Percentiles rank a stretch among this genome's conserved stretches.
Conservation (phyloP, 495 filamentous ascomycete genomes). For the Usnea hakonensis region DNA sequence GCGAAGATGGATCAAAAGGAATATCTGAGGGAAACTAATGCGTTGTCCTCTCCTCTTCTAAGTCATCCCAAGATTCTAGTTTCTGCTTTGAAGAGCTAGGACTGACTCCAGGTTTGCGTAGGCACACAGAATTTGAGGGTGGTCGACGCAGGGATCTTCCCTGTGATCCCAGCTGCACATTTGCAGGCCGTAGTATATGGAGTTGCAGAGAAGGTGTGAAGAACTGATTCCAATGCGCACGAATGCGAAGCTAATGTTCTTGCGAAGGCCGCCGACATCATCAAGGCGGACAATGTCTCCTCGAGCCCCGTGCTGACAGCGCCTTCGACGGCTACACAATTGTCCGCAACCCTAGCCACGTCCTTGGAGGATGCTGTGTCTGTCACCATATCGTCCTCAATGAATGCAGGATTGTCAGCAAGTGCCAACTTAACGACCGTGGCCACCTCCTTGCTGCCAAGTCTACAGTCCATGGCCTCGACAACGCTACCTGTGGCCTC, state of each 20-base stretch:
- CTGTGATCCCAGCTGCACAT: constrained; percentile 42
- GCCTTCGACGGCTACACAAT: constrained; percentile 1
- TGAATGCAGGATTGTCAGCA: background rate
- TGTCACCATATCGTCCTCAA: background rate
- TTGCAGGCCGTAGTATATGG: constrained; percentile 44
- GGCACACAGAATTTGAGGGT: constrained; percentile 42
- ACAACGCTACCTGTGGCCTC: background rate
- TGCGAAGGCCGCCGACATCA: constrained; percentile 26
- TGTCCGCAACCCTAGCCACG: background rate
- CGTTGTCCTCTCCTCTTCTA: background rate
- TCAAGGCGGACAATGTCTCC: constrained; percentile 24
- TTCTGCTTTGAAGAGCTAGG: background rate
- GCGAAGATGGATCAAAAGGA: background rate
- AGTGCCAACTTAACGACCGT: background rate
- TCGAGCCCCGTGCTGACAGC: constrained; percentile 7
- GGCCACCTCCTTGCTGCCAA: background rate
- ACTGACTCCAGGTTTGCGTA: background rate
- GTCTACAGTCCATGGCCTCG: background rate
- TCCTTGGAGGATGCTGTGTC: background rate
- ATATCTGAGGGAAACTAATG: background rate
- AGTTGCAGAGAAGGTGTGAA: constrained; percentile 39
- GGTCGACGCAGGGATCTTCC: constrained; percentile 41
- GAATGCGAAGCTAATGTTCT: constrained; percentile 1
- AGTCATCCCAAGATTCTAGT: background rate
- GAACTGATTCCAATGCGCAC: constrained; percentile 15